Base-by-base conservation (phyloP, 2,329 filamentous ascomycete species). In the Leptographium procerum region DNA sequence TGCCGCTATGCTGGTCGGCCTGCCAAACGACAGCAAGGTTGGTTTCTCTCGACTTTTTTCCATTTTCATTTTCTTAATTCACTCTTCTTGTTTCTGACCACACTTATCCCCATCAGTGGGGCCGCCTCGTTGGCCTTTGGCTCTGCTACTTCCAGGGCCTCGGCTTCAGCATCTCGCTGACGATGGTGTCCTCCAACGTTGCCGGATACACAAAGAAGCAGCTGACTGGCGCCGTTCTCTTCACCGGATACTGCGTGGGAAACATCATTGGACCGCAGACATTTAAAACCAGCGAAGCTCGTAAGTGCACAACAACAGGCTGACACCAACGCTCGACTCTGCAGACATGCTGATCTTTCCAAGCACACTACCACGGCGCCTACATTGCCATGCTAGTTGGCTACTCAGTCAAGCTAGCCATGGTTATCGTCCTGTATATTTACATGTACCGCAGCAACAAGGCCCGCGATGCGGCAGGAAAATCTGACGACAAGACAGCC, bases 401-500 rank as follows among this genome's bases (percentile, higher is more conserved):
- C 0, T 83, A 83, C 61, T 69, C 71, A 3, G 71, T 82, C 11
- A 82, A 83, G 66, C 67, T 81, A 0, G 57, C 69, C 2, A 72
- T 75, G 61, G 77, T 83, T 0, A 63, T 77, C 0, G 69, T 78
- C 0, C 64, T 84, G 2, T 82, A 80, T 60, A 61, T 77, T 1
- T 83, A 82, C 62, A 83, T 83, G 80, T 79, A 71, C 63, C 65
- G 69, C 2, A 73, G 73, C 16, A 84, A 83, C 66, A 79, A 78
- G 66, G 75, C 73, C 60, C 69, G 81, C 28, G 80, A 84, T 65
- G 66, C 73, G 0, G 75, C 76, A 50, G 75, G 71, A 5, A 70
- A 66, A 1, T 59, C 63, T 24, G 51, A 59, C 43, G 77, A 79
- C 63, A 73, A 70, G 53, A 47, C 52, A 8, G 61, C 58, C 26